A percentile compares a stretch with the other conserved stretches of the same genome.
phyloP scores from a whole-genome alignment of 192 early-diverging fungal genomes.

The Coemansia sp. region DNA sequence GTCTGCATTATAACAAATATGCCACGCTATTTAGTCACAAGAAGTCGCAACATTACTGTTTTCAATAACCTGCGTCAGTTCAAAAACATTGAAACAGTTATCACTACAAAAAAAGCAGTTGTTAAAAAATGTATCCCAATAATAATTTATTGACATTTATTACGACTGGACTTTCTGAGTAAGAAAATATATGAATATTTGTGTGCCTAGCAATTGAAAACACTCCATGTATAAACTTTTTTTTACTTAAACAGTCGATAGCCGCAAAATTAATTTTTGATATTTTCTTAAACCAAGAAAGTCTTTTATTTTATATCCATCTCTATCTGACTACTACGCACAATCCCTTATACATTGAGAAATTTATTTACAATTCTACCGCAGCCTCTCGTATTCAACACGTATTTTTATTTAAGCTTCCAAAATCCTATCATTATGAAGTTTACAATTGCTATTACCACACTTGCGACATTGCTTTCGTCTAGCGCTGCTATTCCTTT shows the following conservation, averaged over 20 bases:
- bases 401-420: neutral
- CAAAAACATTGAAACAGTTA: neutral
- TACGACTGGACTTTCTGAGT: neutral
- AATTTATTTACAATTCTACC: neutral
- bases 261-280: neutral
- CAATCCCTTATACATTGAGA: neutral
- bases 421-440: slow-evolving; percentile 19
- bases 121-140: neutral
- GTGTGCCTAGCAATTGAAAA: neutral
- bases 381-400: neutral
- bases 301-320: neutral
- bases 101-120: neutral
- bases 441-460: slow-evolving; percentile 34
- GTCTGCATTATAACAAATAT: no score
- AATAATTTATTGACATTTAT: neutral
- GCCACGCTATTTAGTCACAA: neutral
- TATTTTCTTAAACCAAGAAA: neutral
- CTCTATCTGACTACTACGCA: neutral
- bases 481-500: slow-evolving; percentile 15
- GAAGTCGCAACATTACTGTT: neutral
- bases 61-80: neutral
- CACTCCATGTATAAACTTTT: neutral
- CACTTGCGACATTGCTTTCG: slow-evolving; percentile 23
- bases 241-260: neutral
- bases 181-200: neutral